phyloP scores from a whole-genome alignment of 108 stramenopile species.

The Skeletonema potamos region DNA sequence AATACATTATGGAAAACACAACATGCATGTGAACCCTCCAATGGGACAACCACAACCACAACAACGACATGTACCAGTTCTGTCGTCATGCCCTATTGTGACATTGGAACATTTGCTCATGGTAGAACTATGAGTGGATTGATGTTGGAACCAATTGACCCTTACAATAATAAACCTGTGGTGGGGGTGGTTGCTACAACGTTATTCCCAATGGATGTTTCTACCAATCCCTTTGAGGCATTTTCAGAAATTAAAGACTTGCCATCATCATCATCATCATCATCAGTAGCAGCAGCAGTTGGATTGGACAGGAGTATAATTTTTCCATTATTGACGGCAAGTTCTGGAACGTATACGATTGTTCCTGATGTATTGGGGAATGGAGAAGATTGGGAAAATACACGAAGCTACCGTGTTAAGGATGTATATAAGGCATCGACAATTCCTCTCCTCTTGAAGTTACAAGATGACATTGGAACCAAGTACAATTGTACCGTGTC shows the following conservation, averaged over 20 bases:
- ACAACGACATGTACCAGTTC: too few species aligned
- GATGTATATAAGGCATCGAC: constrained; percentile 10
- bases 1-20: constrained; percentile 1
- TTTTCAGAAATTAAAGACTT: neutral
- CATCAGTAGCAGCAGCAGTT: too few species aligned
- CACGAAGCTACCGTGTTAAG: constrained; percentile 5
- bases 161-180: neutral
- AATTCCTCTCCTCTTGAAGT: constrained; percentile 7
- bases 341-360: constrained; percentile 6
- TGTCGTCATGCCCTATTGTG: constrained; percentile 8
- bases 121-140: constrained; percentile 11
- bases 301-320: too few species aligned
- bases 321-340: too few species aligned
- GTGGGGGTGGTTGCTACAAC: constrained; percentile 1
- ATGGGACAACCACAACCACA: too few species aligned
- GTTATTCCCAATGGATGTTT: neutral
- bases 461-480: neutral
- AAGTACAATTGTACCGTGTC: neutral
- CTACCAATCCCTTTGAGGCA: constrained; percentile 3
- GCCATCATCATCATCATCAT: too few species aligned
- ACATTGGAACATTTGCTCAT: neutral
- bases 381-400: constrained; percentile 13
- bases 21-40: neutral
- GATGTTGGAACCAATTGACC: constrained; percentile 8
- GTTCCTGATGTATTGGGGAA: constrained; percentile 6